Percentiles rank a stretch among this genome's conserved stretches.
These are phyloP conservation scores for Platanus orientalis DNA, from an alignment of 164 flowering plant species.

Conservation along the genomic window DNA sequence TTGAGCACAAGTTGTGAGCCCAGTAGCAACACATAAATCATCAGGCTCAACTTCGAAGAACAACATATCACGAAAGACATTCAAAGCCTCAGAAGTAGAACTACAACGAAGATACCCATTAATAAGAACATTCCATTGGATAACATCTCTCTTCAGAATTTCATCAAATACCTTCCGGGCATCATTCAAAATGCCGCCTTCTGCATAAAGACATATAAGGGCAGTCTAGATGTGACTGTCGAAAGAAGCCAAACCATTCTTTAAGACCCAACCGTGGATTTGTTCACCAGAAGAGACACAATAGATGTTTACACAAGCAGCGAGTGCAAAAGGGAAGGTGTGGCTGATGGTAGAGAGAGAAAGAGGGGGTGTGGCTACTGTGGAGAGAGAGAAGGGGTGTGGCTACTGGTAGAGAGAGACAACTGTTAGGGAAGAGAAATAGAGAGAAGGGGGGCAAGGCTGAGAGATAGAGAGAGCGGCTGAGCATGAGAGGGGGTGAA, in stretches of 20 bases:
- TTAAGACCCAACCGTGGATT: not conserved
- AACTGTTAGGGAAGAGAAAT: too few relatives aligned
- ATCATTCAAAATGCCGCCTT: slow-evolving; percentile 6
- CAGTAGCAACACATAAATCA: slow-evolving; percentile 23
- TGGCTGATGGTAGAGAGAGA: too few relatives aligned
- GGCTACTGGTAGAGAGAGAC: too few relatives aligned
- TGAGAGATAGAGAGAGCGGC: too few relatives aligned
- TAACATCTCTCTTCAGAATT: slow-evolving; percentile 13
- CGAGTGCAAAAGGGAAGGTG: not conserved
- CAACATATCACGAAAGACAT: slow-evolving; percentile 16
- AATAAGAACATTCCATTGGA: slow-evolving; percentile 26
- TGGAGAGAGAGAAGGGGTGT: too few relatives aligned
- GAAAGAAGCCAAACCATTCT: not conserved
- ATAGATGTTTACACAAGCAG: not conserved
- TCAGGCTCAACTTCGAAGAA: slow-evolving; percentile 18
- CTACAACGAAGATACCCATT: slow-evolving; percentile 15
- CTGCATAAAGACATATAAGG: not conserved
- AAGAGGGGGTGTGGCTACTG: too few relatives aligned
- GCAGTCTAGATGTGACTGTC: not conserved
- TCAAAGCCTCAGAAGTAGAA: slow-evolving; percentile 17
- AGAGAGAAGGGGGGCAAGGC: too few relatives aligned
- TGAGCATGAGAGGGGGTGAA: too few relatives aligned
- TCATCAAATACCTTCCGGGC: slow-evolving; percentile 26
- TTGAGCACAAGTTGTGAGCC: slow-evolving; percentile 22
- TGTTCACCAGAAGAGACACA: not conserved